Evolutionary conservation across 2,329 filamentous ascomycete genomes (phyloP).

Genomic region (Sarocladium kiliense): DNA sequence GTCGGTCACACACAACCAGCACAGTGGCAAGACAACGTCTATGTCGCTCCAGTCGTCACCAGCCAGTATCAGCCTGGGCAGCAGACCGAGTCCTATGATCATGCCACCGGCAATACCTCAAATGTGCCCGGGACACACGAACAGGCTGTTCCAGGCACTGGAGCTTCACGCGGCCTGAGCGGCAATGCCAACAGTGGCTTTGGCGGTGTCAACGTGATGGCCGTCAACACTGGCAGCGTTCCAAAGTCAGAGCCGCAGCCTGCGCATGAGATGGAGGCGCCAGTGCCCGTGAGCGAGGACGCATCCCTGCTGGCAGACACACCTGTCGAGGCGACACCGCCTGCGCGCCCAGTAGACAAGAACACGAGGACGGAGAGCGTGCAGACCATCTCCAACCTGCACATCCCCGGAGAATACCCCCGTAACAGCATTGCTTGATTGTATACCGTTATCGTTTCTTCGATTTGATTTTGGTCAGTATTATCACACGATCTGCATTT

Average conservation of each 20-base stretch:
- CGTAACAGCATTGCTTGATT: constrained; percentile 39
- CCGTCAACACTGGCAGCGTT: constrained; percentile 18
- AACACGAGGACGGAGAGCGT: constrained; percentile 35
- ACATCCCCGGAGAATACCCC: constrained; percentile 65
- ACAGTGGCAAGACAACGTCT: constrained; percentile 8
- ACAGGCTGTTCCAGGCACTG: not conserved
- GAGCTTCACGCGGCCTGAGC: not conserved
- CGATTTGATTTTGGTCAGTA: constrained; percentile 10
- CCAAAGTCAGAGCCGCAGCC: constrained; percentile 15
- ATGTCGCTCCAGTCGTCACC: constrained; percentile 9
- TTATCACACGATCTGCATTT: not conserved
- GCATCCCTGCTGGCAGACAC: constrained; percentile 16
- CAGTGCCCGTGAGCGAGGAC: constrained; percentile 3
- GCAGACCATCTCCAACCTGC: constrained; percentile 58
- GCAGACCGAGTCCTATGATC: constrained; percentile 12
- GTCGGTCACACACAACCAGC: constrained; percentile 16
- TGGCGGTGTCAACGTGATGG: constrained; percentile 15
- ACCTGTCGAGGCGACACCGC: constrained; percentile 12
- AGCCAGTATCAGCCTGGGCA: constrained; percentile 12
- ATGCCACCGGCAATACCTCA: not conserved
- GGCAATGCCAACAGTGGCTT: constrained; percentile 11
- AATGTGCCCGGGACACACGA: not conserved
- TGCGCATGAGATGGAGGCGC: constrained; percentile 7
- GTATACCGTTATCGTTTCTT: constrained; percentile 13
- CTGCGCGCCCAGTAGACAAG: constrained; percentile 21